Evolutionary conservation across 2,329 filamentous ascomycete genomes (phyloP).

Genomic region (Aspergillus japonicus): DNA sequence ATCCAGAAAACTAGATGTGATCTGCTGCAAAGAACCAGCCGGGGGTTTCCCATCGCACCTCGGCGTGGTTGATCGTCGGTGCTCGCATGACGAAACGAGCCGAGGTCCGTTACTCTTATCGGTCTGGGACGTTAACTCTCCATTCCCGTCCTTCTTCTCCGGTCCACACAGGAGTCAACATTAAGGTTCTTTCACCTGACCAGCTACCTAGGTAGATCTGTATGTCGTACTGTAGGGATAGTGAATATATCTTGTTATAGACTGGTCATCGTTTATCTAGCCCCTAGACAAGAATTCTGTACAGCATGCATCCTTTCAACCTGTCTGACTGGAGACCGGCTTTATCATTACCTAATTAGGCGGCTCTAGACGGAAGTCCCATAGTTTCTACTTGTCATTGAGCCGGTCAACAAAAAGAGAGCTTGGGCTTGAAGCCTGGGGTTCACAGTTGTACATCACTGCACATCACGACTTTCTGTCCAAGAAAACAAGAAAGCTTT

Average conservation of each 20-base stretch:
- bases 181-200: background rate
- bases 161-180: conserved; percentile 6
- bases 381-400: background rate
- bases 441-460: too few relatives aligned
- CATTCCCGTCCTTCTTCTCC: conserved; percentile 21
- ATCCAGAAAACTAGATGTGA: background rate
- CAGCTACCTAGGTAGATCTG: background rate
- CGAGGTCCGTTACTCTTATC: conserved; percentile 32
- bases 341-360: background rate
- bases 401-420: background rate
- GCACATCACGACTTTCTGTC: too few relatives aligned
- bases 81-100: conserved; percentile 30
- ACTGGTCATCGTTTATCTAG: too few relatives aligned
- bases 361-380: background rate
- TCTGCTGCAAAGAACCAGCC: background rate
- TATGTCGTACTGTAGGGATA: background rate
- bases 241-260: too few relatives aligned
- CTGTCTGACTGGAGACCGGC: background rate
- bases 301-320: background rate
- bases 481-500: too few relatives aligned
- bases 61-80: conserved; percentile 23
- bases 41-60: conserved; percentile 25
- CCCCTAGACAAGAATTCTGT: background rate
- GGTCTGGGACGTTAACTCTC: conserved; percentile 9
- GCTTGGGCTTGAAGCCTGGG: background rate